Base-by-base conservation (phyloP, 2,329 filamentous ascomycete genomes). In the Samsoniella hepiali region DNA sequence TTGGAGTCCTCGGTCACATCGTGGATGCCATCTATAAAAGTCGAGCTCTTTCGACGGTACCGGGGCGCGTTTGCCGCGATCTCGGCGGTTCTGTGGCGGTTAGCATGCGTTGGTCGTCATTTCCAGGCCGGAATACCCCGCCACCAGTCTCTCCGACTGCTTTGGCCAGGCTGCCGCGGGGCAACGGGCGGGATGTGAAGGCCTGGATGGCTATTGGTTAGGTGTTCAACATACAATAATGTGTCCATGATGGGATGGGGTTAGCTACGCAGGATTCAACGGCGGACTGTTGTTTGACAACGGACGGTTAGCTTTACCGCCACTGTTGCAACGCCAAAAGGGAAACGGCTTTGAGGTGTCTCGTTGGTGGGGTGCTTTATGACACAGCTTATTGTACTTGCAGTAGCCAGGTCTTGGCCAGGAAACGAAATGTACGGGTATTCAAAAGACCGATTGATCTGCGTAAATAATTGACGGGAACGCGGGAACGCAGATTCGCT, bases 1-100 rank as follows among this genome's bases (percentile, higher is more conserved):
- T 94, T 81, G 67, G 81, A 78, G 71, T 92, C 92, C 73, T 93
- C 90, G 9, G 91, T 87, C 61, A 96, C 83, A 81, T 98, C 94
- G 78, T 98, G 94, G 71, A 98, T 97, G 68, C 91, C 94, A 82
- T 98, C 95, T 71, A 97, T 93, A 75, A 96, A 97, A 44, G 93
- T 97, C 69, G 93, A 97, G 70, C 94, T 97, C 78, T 92, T 91
- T 71, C 95, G 89, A 67, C 93, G 89, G 75, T 96, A 96, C 69
- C 91, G 88, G 64, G 92, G 91, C 65, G 93, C 93, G 75, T 91
- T 97, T 68, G 91, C 92, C 75, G 93, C 92, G 70, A 97, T 90
- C 74, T 97, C 92, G 72, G 93, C 92, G 54, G 93, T 97, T 65
- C 91, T 95, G 70, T 49, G 62, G 58, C 53, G 61, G 64, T 78